Evolutionary conservation across 225 moss, liverwort and hornwort species (phyloP), one percentile per base, ranked within the genome.

Genomic region (Bryoerythrophyllum caledonicum): DNA sequence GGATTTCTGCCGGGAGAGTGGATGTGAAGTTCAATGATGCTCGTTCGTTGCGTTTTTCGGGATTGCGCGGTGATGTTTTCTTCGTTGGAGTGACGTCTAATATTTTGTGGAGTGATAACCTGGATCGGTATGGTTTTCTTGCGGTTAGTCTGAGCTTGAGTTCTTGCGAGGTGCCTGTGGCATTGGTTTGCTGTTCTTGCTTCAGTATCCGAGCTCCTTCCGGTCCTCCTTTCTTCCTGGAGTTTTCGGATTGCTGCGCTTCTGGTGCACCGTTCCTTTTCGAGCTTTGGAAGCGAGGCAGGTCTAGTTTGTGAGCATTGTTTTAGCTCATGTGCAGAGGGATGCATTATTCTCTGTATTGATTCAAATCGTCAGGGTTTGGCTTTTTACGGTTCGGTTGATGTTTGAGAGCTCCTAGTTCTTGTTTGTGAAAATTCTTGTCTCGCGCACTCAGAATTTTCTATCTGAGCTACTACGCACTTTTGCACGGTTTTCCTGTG

Each of bases 281-380:
- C 53, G 60, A 4, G 23, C 26, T 34, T 27, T 43, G 10, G 35
- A 48, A 1, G 35, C 49, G 51, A 56, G 19, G 40, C 25, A 30
- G 59, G 65, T 70, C 32, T 6, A 12, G 74, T 71, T 71, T 55
- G 75, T 73, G 26, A 65, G 76, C 40, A 8, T 11, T 1, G 63
- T 48, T 38, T 14, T 7, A 14, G 23, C 24, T 6, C 1, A 1
- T 23, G 3, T 26, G 60, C 60, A 35, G 44, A 61, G 34, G 23
- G 60, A 58, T 41, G 21, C 55, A 21, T 38, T 9, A 0, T 59
- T 48, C 28, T 53, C 17, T 56, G 63, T 6, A 32, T 0, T 41
- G 60, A 5, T n/a, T 23, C 6, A 37, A n/a, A 55, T 13, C 25
- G 24, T 70, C 40, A 23, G 70, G 55, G 37, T 58, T 5, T 43